Evolutionary conservation across 179 eudicot species (phyloP).

Genomic region (Gypsophila paniculata): DNA sequence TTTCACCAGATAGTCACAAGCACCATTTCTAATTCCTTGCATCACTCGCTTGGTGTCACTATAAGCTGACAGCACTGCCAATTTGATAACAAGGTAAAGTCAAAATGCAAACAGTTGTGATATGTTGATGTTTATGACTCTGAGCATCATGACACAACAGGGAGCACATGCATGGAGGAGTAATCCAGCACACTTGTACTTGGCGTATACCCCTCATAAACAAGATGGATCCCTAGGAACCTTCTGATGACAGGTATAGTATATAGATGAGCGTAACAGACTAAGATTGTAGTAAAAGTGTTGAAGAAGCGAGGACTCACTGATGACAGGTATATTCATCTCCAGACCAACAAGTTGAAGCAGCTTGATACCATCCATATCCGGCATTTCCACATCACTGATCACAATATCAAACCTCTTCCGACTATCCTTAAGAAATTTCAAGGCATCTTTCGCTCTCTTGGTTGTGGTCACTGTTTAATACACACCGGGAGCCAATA

Average conservation of each 20-base stretch:
- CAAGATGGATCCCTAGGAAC: background rate
- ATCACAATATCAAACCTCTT: constrained; percentile 59
- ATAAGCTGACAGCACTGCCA: constrained; percentile 71
- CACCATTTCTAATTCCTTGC: constrained; percentile 74
- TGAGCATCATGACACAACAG: no score
- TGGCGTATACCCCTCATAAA: background rate
- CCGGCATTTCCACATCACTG: constrained; percentile 80
- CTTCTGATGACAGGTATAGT: background rate
- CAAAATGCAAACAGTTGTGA: background rate
- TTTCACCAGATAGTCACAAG: constrained; percentile 73
- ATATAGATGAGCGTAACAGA: background rate
- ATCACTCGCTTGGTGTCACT: constrained; percentile 62
- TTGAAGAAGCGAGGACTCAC: constrained; percentile 33
- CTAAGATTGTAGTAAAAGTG: background rate
- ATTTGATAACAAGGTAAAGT: constrained; percentile 10
- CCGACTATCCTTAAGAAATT: constrained; percentile 46
- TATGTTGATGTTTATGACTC: background rate
- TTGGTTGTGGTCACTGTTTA: constrained; percentile 54
- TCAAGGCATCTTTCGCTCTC: constrained; percentile 47
- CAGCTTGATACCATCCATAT: constrained; percentile 76
- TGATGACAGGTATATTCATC: constrained; percentile 79
- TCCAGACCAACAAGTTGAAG: constrained; percentile 62
- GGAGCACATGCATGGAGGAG: no score
- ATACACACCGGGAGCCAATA: background rate
- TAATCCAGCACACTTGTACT: no score